Evolutionary conservation across 768 basidiomycete species (phyloP).

Genomic region (Auriscalpium orientale): DNA sequence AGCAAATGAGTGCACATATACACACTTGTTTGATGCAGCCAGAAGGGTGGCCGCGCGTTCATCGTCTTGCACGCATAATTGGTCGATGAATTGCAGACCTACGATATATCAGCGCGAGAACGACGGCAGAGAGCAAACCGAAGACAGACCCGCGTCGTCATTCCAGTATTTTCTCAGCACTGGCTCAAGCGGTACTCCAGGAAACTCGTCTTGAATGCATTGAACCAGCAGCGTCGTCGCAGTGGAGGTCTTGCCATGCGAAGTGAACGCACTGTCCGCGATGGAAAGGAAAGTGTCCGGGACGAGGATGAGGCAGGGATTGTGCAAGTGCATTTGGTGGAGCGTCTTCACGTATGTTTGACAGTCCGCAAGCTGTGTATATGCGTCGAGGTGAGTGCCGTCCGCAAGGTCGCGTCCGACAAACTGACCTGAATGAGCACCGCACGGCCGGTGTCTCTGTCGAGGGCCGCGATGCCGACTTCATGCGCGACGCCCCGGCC

Average conservation of each 20-base stretch:
- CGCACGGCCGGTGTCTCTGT: constrained; percentile 68
- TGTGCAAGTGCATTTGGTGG: constrained; percentile 77
- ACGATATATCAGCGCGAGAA: background rate
- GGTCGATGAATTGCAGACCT: constrained; percentile 76
- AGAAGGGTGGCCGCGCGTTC: constrained; percentile 75
- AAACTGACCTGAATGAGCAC: constrained; percentile 67
- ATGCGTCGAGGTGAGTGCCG: background rate
- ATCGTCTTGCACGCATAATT: constrained; percentile 74
- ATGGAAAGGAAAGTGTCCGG: constrained; percentile 74
- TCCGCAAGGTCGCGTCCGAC: background rate
- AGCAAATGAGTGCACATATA: constrained; percentile 21
- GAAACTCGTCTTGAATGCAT: constrained; percentile 69
- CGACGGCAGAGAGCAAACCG: background rate
- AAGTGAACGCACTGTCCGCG: constrained; percentile 39
- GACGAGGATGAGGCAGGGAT: constrained; percentile 63
- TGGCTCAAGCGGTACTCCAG: constrained; percentile 56
- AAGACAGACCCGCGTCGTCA: constrained; percentile 38
- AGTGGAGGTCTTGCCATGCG: constrained; percentile 35
- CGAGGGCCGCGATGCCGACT: constrained; percentile 82
- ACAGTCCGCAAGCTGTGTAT: constrained; percentile 77
- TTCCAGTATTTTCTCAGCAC: constrained; percentile 82
- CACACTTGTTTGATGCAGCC: constrained; percentile 72
- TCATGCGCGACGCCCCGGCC: constrained; percentile 75
- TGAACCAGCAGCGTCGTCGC: constrained; percentile 61
- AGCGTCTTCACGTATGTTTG: constrained; percentile 85